Evolutionary conservation across 306 rosid genomes (phyloP).

Genomic region (Cicer cuneatum): DNA sequence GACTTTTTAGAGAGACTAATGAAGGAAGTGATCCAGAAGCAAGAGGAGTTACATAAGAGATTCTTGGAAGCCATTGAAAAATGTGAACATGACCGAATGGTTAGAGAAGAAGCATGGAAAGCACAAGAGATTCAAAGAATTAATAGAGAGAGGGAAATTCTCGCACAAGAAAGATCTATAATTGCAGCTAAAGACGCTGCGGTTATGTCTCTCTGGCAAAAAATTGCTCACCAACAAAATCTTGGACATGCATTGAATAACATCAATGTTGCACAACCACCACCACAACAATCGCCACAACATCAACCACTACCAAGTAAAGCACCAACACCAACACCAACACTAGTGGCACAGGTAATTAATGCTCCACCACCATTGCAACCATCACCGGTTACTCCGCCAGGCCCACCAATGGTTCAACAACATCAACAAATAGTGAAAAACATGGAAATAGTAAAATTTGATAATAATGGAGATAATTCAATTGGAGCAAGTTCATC

Average conservation of each 20-base stretch:
- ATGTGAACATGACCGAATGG: conserved; percentile 70
- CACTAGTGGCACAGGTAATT: neutral
- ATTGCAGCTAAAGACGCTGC: conserved; percentile 78
- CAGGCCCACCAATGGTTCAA: neutral
- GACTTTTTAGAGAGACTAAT: conserved; percentile 77
- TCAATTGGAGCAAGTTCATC: conserved; percentile 52
- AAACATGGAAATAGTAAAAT: conserved; percentile 47
- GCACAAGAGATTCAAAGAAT: conserved; percentile 72
- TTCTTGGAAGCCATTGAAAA: conserved; percentile 84
- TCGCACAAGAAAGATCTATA: conserved; percentile 75
- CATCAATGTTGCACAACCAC: conserved; percentile 30
- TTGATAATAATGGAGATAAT: conserved; percentile 43
- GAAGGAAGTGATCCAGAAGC: conserved; percentile 76
- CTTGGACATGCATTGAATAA: conserved; percentile 40
- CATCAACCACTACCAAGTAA: neutral
- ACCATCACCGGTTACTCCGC: neutral
- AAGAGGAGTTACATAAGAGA: conserved; percentile 72
- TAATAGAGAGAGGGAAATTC: conserved; percentile 66
- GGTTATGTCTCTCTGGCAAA: conserved; percentile 75
- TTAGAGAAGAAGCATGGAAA: conserved; percentile 85
- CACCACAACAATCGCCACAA: neutral
- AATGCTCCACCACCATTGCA: neutral
- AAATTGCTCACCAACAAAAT: conserved; percentile 64
- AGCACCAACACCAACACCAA: conserved; percentile 5
- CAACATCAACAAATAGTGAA: conserved; percentile 26